Evolutionary conservation across 352 stramenopile species (phyloP), one percentile per base, ranked within the genome.

Genomic region (Pythium chondricola): DNA sequence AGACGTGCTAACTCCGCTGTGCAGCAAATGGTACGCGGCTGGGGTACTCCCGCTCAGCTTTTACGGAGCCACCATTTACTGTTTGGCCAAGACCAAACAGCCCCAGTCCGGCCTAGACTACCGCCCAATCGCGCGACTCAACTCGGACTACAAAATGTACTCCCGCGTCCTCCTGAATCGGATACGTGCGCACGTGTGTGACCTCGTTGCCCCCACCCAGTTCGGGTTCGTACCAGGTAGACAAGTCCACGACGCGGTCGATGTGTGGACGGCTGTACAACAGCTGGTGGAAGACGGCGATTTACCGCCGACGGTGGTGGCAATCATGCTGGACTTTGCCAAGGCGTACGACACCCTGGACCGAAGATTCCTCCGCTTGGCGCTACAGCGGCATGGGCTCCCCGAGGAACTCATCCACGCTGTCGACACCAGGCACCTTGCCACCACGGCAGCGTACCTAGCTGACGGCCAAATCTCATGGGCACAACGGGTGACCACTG

Each of bases 81-180:
- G 26, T 24, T 6, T 49, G 1, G 32, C 31, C 38, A 58, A 41
- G 41, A 39, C 13, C 11, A 3, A 1, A 27, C 17, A 0, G 21
- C 50, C 2, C n/a, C 6, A 3, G 32, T 16, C 13, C 24, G 50
- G 14, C 5, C 35, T 58, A 4, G 50, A 58, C 21, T 51, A 24
- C 17, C 41, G 50, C 2, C 50, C 41, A 17, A 58, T 58, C 16
- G 50, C 42, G 7, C 32, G 45, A 0, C 25, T 58, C 1, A 58
- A 52, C 18, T 37, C 50, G 1, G 50, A 58, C 42, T 58, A 58
- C 42, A 58, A 58, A 22, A 58, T 58, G 13, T 50, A 39, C 36
- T 44, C 50, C 6, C 31, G 50, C 0, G n/a, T 58, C 1, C 41
- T 58, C 2, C 41, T 51, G 3, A 26, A 17, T 17, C 50, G 50